Evolutionary conservation across 106 monocot genomes (phyloP).

Genomic region (Narthecium ossifragum): DNA sequence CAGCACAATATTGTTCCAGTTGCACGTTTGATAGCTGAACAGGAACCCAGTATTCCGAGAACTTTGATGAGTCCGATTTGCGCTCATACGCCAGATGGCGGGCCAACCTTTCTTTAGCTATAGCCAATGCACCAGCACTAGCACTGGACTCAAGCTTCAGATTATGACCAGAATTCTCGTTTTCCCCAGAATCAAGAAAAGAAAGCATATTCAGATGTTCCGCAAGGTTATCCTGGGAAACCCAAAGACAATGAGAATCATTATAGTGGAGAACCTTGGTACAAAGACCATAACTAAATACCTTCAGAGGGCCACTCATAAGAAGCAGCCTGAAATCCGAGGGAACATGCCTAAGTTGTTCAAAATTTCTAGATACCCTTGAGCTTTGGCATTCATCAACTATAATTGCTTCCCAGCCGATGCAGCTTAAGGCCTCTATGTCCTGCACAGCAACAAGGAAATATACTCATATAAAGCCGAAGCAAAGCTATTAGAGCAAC

Average conservation of each 20-base stretch:
- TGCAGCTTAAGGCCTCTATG: slow-evolving; percentile 29
- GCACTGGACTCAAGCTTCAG: slow-evolving; percentile 14
- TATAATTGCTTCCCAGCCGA: slow-evolving; percentile 68
- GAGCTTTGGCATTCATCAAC: slow-evolving; percentile 73
- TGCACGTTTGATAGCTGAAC: slow-evolving; percentile 79
- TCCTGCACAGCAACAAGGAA: slow-evolving; percentile 38
- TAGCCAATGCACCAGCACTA: slow-evolving; percentile 19
- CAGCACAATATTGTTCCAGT: slow-evolving; percentile 75
- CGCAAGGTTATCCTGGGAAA: slow-evolving; percentile 60
- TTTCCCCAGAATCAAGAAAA: slow-evolving; percentile 51
- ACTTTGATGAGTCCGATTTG: slow-evolving; percentile 44
- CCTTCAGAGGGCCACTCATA: slow-evolving; percentile 62
- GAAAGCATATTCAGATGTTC: slow-evolving; percentile 60
- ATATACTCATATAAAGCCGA: neutral
- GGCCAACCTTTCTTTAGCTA: slow-evolving; percentile 48
- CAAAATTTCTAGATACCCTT: slow-evolving; percentile 50
- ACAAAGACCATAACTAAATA: no score
- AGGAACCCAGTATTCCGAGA: slow-evolving; percentile 95
- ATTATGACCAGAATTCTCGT: slow-evolving; percentile 10
- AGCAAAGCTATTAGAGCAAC: neutral
- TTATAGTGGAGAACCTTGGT: neutral
- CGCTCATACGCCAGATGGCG: slow-evolving; percentile 44
- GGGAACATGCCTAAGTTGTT: slow-evolving; percentile 45
- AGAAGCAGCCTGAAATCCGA: slow-evolving; percentile 57
- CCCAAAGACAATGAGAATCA: neutral